Conservation (phyloP, 352 stramenopile genomes). For the Pythium oligandrum region DNA sequence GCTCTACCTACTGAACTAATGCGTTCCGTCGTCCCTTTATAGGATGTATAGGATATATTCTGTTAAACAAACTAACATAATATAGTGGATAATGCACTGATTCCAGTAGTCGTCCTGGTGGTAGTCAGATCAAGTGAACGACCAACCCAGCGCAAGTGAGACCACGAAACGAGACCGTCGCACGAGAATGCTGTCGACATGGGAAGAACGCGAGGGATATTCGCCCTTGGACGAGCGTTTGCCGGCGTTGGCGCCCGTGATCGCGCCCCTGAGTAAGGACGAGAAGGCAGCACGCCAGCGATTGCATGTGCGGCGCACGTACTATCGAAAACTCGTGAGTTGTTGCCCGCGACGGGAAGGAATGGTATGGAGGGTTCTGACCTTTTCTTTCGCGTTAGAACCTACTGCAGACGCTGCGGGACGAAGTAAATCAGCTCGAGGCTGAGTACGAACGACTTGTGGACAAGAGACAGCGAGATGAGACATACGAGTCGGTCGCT, state of each 20-base stretch:
- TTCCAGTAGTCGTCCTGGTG: too few species aligned
- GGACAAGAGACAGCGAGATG: conserved; percentile 1
- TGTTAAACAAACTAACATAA: too few species aligned
- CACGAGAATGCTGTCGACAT: conserved; percentile 1
- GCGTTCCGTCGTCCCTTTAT: too few species aligned
- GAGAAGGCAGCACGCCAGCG: conserved; percentile 14
- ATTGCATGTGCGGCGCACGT: conserved; percentile 17
- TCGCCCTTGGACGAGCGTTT: background rate
- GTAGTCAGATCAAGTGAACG: too few species aligned
- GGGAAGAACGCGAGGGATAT: too few species aligned
- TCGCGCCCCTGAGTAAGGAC: conserved; percentile 11
- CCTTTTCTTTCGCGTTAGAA: conserved; percentile 11
- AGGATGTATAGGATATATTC: too few species aligned
- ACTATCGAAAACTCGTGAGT: conserved; percentile 20
- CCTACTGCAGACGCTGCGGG: conserved; percentile 8
- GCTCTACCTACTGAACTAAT: too few species aligned
- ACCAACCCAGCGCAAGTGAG: too few species aligned
- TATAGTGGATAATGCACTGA: too few species aligned
- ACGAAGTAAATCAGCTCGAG: conserved; percentile 6
- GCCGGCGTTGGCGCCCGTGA: conserved; percentile 12
- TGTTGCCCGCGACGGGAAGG: background rate
- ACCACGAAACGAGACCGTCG: background rate
- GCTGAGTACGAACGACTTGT: conserved; percentile 7
- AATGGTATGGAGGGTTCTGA: background rate
- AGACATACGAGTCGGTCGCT: background rate